Evolutionary conservation across 305 asterid species (phyloP).

Genomic region (Plantago coronopus): DNA sequence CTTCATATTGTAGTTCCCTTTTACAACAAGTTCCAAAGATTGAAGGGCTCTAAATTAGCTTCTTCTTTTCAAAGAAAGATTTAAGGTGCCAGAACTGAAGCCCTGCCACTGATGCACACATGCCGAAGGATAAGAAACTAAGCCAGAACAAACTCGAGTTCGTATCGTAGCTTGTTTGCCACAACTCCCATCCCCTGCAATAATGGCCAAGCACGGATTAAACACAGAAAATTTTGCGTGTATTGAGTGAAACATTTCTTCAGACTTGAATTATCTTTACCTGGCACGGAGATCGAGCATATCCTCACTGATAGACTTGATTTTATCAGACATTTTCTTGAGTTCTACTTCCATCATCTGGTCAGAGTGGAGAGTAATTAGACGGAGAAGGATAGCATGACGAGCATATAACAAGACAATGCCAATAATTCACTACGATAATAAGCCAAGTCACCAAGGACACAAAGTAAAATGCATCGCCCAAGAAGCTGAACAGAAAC

Average conservation of each 20-base stretch:
- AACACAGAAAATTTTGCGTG: neutral
- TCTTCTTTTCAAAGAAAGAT: constrained; percentile 92
- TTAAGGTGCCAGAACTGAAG: constrained; percentile 87
- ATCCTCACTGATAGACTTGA: constrained; percentile 82
- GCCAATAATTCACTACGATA: no score
- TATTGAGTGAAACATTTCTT: constrained; percentile 5
- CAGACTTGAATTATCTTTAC: constrained; percentile 31
- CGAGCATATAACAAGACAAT: no score
- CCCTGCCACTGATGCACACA: constrained; percentile 73
- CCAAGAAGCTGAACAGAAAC: neutral
- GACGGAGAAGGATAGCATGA: neutral
- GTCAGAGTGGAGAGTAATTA: constrained; percentile 7
- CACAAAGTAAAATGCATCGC: constrained; percentile 4
- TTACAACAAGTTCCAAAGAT: constrained; percentile 19
- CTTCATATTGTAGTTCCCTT: constrained; percentile 24
- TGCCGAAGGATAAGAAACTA: constrained; percentile 57
- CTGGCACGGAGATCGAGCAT: constrained; percentile 87
- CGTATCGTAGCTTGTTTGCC: constrained; percentile 64
- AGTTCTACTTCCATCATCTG: constrained; percentile 88
- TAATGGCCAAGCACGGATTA: constrained; percentile 4
- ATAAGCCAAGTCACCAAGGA: neutral
- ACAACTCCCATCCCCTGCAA: constrained; percentile 90
- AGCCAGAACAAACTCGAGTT: constrained; percentile 78
- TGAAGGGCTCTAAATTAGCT: constrained; percentile 57
- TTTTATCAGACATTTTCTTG: constrained; percentile 76